Evolutionary conservation across 2,329 filamentous ascomycete genomes (phyloP).

Genomic region (Colletotrichum orbiculare): DNA sequence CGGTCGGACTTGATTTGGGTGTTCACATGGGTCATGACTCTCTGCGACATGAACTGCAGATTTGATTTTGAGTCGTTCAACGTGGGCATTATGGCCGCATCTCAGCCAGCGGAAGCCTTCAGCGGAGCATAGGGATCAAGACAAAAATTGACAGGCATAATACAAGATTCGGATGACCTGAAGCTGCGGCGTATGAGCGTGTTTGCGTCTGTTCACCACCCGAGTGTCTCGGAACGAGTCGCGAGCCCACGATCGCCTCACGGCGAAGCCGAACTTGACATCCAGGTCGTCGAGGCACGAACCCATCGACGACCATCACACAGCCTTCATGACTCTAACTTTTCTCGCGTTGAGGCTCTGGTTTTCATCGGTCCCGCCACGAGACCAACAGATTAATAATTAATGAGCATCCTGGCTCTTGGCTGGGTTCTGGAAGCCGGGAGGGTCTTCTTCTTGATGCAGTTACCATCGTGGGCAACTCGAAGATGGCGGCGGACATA

Average conservation of each 20-base stretch:
- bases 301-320: background rate
- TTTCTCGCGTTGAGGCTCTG: too few relatives aligned
- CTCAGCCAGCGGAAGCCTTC: constrained; percentile 22
- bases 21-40: constrained; percentile 33
- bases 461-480: rapidly evolving
- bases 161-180: constrained; percentile 3
- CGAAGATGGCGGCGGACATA: constrained; percentile 36
- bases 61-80: constrained; percentile 16
- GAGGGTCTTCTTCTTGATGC: background rate
- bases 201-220: background rate
- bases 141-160: constrained; percentile 17
- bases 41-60: constrained; percentile 33
- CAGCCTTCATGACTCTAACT: constrained; percentile 8
- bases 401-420: too few relatives aligned
- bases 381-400: too few relatives aligned
- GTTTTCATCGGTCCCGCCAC: too few relatives aligned
- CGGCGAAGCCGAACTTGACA: background rate
- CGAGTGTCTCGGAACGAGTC: constrained; percentile 24
- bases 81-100: constrained; percentile 28
- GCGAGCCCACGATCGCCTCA: background rate
- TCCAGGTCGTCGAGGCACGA: constrained; percentile 4
- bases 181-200: background rate
- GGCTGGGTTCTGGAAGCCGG: too few relatives aligned
- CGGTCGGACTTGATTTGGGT: constrained; percentile 11
- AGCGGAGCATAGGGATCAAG: constrained; percentile 10